Conservation (phyloP, 192 early-diverging fungal species). For the Globomyces pollinis-pini region DNA sequence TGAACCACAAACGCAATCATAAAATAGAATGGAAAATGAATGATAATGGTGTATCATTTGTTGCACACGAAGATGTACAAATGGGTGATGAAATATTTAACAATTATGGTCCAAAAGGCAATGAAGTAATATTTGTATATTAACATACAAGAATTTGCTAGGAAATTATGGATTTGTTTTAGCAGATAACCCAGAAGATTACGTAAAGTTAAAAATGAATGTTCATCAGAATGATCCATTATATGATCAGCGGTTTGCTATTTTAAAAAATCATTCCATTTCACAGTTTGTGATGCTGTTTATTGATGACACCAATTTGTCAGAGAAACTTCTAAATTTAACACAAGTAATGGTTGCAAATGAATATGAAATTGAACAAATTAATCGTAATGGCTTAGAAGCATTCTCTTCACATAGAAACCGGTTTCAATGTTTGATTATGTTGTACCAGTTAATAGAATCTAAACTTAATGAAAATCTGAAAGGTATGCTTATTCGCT, state of each 20-base stretch:
- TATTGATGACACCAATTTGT: conserved; percentile 17
- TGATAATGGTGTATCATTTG: conserved; percentile 22
- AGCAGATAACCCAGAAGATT: conserved; percentile 39
- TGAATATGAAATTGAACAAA: conserved; percentile 13
- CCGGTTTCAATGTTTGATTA: background rate
- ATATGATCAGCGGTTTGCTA: background rate
- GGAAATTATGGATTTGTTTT: conserved; percentile 46
- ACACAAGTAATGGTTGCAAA: conserved; percentile 31
- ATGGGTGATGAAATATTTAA: conserved; percentile 30
- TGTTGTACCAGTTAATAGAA: background rate
- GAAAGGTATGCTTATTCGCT: too few relatives aligned
- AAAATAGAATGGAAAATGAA: conserved; percentile 36
- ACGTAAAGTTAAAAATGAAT: conserved; percentile 35
- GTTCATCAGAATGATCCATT: conserved; percentile 26
- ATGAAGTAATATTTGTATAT: conserved; percentile 18
- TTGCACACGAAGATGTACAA: conserved; percentile 15
- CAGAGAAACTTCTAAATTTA: conserved; percentile 17
- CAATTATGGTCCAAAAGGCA: conserved; percentile 47
- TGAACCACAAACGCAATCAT: conserved; percentile 22
- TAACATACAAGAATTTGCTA: conserved; percentile 26
- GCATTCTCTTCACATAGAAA: background rate
- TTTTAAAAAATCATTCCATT: conserved; percentile 3
- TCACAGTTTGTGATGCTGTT: conserved; percentile 32
- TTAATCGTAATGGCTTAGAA: background rate
- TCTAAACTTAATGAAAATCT: background rate